Base-by-base conservation (phyloP, 2,329 filamentous ascomycete genomes). In the Hymenoscyphus fraxineus region DNA sequence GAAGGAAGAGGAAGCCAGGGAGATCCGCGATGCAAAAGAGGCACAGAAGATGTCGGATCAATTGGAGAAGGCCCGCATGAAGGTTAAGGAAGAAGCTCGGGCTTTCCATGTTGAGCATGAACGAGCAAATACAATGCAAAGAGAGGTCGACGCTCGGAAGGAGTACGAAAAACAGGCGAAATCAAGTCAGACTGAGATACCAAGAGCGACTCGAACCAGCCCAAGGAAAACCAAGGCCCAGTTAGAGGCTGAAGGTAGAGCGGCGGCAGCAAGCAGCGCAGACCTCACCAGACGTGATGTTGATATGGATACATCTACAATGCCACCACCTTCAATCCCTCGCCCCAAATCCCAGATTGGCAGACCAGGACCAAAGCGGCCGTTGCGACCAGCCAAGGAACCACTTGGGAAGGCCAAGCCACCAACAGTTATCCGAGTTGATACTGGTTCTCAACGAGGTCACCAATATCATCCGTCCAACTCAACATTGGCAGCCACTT, bases 351-450 rank as follows among this genome's bases (percentile, higher is more conserved):
- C 80, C 66, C 79, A 83, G 64, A 74, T 79, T 63, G 76, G 78
- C 69, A 84, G 83, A 67, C 80, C 75, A 59, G 82, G 65, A 31
- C 76, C 82, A 64, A 87, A 87, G 72, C 81, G 88, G 61, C 87
- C 87, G 0, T 73, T 84, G 3, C 89, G 85, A 70, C 87, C 88
- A 1, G 81, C 81, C 9, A 89, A 88, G 72, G 87, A 90, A 51
- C 72, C 80, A 0, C 69, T 80, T 3, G 69, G 77, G 12, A 91
- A 89, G 73, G 74, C 82, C 0, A 91, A 88, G 65, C 85, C 85
- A 0, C 90, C 88, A 7, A 91, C 90, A 2, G 85, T 89, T 64
- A 93, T 90, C 71, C 85, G 85, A 64, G 88, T 92, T 65, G 90
- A 89, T 68, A 87, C 86, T 61, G 83, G 84, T 27, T 88, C 86